Conservation (phyloP, 495 filamentous ascomycete genomes). For the Cercophora scortea region DNA sequence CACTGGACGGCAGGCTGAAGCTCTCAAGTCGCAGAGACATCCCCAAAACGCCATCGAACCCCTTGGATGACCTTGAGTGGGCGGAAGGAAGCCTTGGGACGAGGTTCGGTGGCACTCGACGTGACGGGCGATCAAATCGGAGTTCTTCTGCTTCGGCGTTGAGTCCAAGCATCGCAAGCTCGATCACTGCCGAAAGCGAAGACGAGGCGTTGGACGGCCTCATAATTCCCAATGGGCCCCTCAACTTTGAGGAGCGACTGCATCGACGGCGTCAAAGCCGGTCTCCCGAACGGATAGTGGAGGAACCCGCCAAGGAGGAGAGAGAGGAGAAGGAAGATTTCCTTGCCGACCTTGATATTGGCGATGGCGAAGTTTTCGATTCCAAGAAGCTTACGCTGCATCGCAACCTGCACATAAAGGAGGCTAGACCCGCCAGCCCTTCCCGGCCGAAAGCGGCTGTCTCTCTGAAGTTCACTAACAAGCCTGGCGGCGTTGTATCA, state of each 20-base stretch:
- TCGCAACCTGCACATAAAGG: conserved; percentile 84
- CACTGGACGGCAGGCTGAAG: conserved; percentile 49
- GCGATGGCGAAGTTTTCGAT: conserved; percentile 71
- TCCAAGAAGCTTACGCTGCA: conserved; percentile 77
- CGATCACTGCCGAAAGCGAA: conserved; percentile 86
- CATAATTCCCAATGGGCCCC: conserved; percentile 69
- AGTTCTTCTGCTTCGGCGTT: conserved; percentile 82
- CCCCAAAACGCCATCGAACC: conserved; percentile 47
- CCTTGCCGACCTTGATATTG: conserved; percentile 80
- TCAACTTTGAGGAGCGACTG: conserved; percentile 71
- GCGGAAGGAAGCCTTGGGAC: conserved; percentile 87
- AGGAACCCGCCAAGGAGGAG: conserved; percentile 21
- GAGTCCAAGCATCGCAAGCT: conserved; percentile 86
- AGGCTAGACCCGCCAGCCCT: conserved; percentile 56
- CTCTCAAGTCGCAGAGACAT: conserved; percentile 53
- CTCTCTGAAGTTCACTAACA: conserved; percentile 85
- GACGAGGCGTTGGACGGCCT: conserved; percentile 85
- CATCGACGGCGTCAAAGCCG: conserved; percentile 56
- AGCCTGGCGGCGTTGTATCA: conserved; percentile 34
- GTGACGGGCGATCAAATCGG: conserved; percentile 66
- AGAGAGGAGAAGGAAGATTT: conserved; percentile 66
- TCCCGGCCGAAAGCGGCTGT: conserved; percentile 63
- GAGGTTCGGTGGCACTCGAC: conserved; percentile 73
- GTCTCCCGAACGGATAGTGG: conserved; percentile 30
- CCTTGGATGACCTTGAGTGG: conserved; percentile 82